Evolutionary conservation across 345 rosid genomes (phyloP).

Genomic region (Garcia nutans): DNA sequence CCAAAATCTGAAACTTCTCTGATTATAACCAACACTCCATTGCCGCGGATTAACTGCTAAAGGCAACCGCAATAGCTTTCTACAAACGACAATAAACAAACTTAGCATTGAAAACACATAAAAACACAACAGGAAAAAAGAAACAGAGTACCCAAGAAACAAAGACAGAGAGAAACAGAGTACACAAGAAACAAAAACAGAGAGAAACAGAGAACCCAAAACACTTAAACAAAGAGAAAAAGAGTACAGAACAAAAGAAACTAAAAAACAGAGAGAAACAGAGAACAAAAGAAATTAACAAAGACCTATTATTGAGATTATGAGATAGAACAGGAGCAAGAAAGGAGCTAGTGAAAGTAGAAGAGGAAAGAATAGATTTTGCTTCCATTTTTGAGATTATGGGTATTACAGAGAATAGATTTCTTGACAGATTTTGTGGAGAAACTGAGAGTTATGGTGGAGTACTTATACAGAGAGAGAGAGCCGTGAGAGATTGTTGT

Average conservation of each 20-base stretch:
- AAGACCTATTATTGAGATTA: slow-evolving; percentile 26
- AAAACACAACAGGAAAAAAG: not conserved
- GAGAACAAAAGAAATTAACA: not conserved
- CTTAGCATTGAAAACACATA: not conserved
- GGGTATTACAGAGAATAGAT: not conserved
- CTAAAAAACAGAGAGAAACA: not conserved
- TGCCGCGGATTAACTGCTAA: slow-evolving; percentile 2
- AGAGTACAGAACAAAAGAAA: not conserved
- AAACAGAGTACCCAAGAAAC: not conserved
- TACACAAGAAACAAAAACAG: too few species aligned
- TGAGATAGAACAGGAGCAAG: slow-evolving; percentile 25
- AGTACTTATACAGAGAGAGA: too few species aligned
- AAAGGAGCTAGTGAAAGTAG: slow-evolving; percentile 21
- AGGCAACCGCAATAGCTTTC: slow-evolving; percentile 16
- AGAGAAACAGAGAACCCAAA: too few species aligned
- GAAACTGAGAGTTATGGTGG: not conserved
- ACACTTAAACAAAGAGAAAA: too few species aligned
- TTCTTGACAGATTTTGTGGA: not conserved
- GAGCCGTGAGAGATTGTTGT: not conserved
- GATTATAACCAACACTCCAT: slow-evolving; percentile 2
- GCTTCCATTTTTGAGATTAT: slow-evolving; percentile 32
- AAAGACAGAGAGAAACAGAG: not conserved
- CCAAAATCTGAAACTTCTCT: slow-evolving; percentile 31
- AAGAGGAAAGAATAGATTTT: slow-evolving; percentile 26
- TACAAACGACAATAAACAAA: not conserved